These are phyloP conservation scores for Hordeum marinum DNA, from an alignment of 176 grass and related monocot species.

Conservation along the genomic window DNA sequence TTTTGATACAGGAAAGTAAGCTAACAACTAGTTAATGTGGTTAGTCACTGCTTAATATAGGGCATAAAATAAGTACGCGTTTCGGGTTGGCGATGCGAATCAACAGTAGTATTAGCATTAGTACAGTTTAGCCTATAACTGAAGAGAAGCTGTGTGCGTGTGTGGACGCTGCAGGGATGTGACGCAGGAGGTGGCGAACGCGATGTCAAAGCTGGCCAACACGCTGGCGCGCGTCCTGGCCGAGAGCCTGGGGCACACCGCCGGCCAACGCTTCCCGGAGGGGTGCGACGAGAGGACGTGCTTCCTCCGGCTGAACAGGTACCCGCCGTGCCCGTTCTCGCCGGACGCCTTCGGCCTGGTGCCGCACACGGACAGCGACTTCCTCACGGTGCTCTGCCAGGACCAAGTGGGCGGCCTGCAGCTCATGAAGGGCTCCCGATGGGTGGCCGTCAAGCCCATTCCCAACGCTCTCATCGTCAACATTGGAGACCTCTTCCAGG, in stretches of 20 bases:
- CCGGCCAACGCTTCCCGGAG: constrained; percentile 38
- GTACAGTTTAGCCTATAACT: neutral
- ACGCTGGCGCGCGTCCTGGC: constrained; percentile 60
- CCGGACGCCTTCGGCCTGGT: constrained; percentile 63
- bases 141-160: neutral
- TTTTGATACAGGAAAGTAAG: neutral
- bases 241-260: constrained; percentile 26
- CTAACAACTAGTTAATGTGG: neutral
- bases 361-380: constrained; percentile 93
- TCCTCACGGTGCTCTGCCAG: constrained; percentile 79
- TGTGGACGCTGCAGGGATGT: constrained; percentile 40
- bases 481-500: constrained; percentile 93
- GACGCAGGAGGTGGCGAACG: constrained; percentile 46
- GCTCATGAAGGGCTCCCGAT: constrained; percentile 55
- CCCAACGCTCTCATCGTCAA: constrained; percentile 77
- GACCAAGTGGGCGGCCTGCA: constrained; percentile 72
- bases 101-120: neutral
- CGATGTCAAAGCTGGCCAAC: constrained; percentile 56
- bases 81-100: neutral
- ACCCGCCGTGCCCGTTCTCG: constrained; percentile 69
- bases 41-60: neutral
- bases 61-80: neutral
- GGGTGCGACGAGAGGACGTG: constrained; percentile 70
- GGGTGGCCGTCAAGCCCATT: constrained; percentile 80
- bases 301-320: constrained; percentile 82